Percentiles rank a stretch among this genome's conserved stretches.
Evolutionary conservation across 163 green algal genomes (phyloP).

Genomic region (Volvox carteri): DNA sequence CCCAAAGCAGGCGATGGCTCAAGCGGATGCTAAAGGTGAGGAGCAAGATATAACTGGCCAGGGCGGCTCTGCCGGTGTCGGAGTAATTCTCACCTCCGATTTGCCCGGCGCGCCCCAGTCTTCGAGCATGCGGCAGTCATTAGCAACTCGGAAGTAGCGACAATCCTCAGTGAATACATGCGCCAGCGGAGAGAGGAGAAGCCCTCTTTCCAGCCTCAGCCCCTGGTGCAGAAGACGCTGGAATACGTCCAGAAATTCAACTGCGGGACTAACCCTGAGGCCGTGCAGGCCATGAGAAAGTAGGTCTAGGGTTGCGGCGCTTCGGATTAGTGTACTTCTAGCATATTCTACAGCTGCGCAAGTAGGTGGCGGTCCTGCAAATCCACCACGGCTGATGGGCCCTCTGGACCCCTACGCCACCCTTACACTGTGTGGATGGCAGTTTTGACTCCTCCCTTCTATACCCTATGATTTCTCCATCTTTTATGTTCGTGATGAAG

Average conservation of each 20-base stretch:
- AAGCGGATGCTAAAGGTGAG: constrained; percentile 39
- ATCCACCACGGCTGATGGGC: no score
- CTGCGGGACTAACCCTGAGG: constrained; percentile 49
- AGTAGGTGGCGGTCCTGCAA: no score
- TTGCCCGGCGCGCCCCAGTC: constrained; percentile 9
- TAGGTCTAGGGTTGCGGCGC: not conserved
- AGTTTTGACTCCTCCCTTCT: no score
- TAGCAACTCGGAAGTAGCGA: constrained; percentile 48
- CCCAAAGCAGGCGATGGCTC: constrained; percentile 38
- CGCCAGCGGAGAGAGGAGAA: constrained; percentile 36
- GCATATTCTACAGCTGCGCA: no score
- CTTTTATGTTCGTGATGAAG: no score
- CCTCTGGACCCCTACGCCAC: no score
- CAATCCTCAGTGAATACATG: constrained; percentile 35
- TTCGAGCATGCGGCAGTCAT: constrained; percentile 48
- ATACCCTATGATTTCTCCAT: no score
- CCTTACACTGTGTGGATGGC: no score
- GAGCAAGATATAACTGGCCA: no score
- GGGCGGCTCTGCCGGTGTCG: no score
- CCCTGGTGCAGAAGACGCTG: constrained; percentile 51
- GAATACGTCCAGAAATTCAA: constrained; percentile 57
- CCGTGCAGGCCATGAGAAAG: constrained; percentile 45
- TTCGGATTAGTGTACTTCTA: no score
- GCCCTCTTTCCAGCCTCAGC: constrained; percentile 46
- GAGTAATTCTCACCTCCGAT: no score